Evolutionary conservation across 2,329 filamentous ascomycete genomes (phyloP).

Genomic region (Pseudogymnoascus pannorum): DNA sequence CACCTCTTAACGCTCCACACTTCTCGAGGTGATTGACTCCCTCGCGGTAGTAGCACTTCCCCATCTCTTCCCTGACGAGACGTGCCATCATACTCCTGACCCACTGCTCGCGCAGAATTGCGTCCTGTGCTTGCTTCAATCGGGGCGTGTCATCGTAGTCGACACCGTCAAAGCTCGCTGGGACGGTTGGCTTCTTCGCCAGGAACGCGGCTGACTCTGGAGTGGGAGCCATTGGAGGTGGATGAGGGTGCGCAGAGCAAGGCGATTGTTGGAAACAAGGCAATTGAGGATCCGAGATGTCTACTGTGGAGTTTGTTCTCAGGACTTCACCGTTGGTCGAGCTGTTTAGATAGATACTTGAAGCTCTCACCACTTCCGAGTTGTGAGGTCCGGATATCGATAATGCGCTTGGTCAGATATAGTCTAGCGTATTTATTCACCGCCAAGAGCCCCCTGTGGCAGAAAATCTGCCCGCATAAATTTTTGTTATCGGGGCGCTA

Average conservation of each 20-base stretch:
- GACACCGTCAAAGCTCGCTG: constrained; percentile 78
- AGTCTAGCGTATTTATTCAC: background rate
- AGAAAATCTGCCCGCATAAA: constrained; percentile 7
- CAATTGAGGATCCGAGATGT: background rate
- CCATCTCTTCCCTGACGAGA: constrained; percentile 72
- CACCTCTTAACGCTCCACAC: constrained; percentile 74
- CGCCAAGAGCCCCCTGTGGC: background rate
- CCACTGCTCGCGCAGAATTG: constrained; percentile 81
- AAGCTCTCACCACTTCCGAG: constrained; percentile 7
- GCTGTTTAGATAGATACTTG: background rate
- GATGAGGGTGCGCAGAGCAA: background rate
- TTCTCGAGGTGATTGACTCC: constrained; percentile 86
- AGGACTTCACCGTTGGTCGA: background rate
- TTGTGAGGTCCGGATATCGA: constrained; percentile 3
- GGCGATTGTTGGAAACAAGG: background rate
- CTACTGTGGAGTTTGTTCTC: background rate
- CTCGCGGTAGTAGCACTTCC: constrained; percentile 78
- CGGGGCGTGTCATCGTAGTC: constrained; percentile 77
- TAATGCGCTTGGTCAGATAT: background rate
- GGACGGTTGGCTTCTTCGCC: constrained; percentile 74
- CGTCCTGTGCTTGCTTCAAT: constrained; percentile 76
- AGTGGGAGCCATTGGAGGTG: constrained; percentile 56
- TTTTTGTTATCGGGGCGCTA: constrained; percentile 9
- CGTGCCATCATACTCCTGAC: constrained; percentile 84
- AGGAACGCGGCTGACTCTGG: constrained; percentile 77